Evolutionary conservation across 345 rosid genomes (phyloP).

Genomic region (Acer campestre): DNA sequence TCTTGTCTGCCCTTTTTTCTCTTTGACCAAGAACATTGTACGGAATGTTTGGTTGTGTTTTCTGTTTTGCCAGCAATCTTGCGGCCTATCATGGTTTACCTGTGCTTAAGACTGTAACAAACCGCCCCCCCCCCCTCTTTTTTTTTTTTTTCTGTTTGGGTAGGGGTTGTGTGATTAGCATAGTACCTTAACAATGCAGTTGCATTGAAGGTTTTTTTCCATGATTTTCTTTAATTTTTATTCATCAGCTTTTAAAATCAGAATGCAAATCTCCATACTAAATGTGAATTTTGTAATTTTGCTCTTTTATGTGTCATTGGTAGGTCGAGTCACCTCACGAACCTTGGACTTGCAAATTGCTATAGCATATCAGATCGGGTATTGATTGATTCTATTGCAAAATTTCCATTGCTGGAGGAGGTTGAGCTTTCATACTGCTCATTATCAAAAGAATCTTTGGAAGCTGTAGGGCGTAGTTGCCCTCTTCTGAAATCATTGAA

Average conservation of each 20-base stretch:
- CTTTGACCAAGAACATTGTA: background rate
- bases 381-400: slow-evolving; percentile 38
- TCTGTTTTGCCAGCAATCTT: background rate
- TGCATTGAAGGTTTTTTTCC: background rate
- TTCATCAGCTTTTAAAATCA: background rate
- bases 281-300: slow-evolving; percentile 6
- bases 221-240: background rate
- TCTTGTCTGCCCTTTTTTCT: background rate
- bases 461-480: slow-evolving; percentile 39
- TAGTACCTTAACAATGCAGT: background rate
- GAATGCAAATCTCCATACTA: background rate
- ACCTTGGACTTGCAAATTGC: slow-evolving; percentile 45
- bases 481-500: slow-evolving; percentile 47
- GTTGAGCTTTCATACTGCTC: slow-evolving; percentile 52
- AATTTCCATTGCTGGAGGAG: slow-evolving; percentile 58
- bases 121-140: too few species aligned
- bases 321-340: slow-evolving; percentile 53
- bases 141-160: too few species aligned
- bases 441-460: slow-evolving; percentile 30
- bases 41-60: background rate
- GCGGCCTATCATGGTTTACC: background rate
- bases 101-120: too few species aligned
- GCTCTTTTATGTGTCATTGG: background rate
- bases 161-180: background rate
- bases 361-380: slow-evolving; percentile 40